Base-by-base conservation (phyloP, 2,329 filamentous ascomycete species). In the Fusarium concolor region DNA sequence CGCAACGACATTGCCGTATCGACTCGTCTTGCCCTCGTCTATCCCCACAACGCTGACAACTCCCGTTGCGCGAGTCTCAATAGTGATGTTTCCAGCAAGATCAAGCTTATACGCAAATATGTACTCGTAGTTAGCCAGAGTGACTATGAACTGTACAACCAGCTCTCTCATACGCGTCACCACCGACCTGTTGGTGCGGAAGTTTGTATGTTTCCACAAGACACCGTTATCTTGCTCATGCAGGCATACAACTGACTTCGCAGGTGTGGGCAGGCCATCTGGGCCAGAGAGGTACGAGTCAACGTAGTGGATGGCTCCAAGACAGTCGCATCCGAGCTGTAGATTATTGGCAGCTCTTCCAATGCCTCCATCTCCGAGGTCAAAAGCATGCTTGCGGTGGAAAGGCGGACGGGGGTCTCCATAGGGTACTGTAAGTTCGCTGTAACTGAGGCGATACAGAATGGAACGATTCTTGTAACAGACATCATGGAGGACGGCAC, bases 151-250 rank as follows among this genome's bases (percentile, higher is more conserved):
- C 74, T 92, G 89, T 6, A 92, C 77, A 0, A 92, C 87, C 5
- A 92, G 81, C 72, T 90, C 85, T 14, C 90, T 82, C 62, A 83
- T 81, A 9, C 90, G 82, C 2, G 85, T 84, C 2, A 90, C 87
- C 2, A 87, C 85, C 2, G 87, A 87, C 15, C 86, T 81, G 18
- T 82, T 81, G 0, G 87, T 91, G 14, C 89, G 83, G 77, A 83
- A 89, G 78, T 92, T 91, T 31, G 89, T 85, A 77, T 92, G 90
- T 75, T 92, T 92, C 88, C 89, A 92, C 18, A 86, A 82, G 53
- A 92, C 89, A 4, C 90, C 90, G 61, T 87, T 86, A 72, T 92
- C 90, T 71, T 90, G 85, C 77, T 92, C 90, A 73, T 92, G 90
- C 6, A 91, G 79, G 64, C 90, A 92, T 35, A 91, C 79, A 3